phyloP scores from a whole-genome alignment of 495 filamentous ascomycete genomes.

The Penicillium robsamsonii region DNA sequence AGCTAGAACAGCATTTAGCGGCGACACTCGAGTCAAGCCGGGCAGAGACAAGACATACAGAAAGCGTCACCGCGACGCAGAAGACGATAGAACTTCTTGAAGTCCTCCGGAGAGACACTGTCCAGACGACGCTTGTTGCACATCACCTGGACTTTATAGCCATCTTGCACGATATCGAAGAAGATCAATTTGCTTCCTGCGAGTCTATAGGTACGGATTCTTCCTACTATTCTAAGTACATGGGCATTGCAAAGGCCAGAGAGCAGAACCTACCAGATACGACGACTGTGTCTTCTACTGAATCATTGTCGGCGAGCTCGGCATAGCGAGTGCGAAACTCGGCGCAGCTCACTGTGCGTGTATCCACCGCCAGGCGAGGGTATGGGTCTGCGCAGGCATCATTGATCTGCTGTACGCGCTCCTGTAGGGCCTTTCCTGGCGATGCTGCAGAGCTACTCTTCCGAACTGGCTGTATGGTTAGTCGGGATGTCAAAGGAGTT shows the following conservation, averaged over 20 bases:
- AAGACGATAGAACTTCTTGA: constrained; percentile 58
- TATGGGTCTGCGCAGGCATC: constrained; percentile 46
- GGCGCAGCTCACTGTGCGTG: constrained; percentile 33
- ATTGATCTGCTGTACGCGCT: constrained; percentile 51
- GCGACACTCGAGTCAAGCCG: constrained; percentile 14
- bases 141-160: constrained; percentile 67
- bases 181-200: constrained; percentile 76
- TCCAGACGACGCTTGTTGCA: constrained; percentile 61
- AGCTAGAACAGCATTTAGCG: constrained; percentile 38
- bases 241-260: constrained; percentile 22
- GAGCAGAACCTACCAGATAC: constrained; percentile 46
- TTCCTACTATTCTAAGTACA: constrained; percentile 62
- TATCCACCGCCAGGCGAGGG: constrained; percentile 44
- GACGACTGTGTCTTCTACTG: constrained; percentile 45
- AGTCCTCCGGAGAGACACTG: constrained; percentile 42
- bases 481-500: constrained; percentile 15
- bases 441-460: constrained; percentile 35
- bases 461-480: constrained; percentile 22
- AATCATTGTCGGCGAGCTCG: constrained; percentile 42
- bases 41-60: constrained; percentile 55
- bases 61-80: constrained; percentile 75
- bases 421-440: constrained; percentile 40
- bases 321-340: constrained; percentile 42
- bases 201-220: constrained; percentile 57
- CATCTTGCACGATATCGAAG: constrained; percentile 72